A percentile compares a stretch with the other conserved stretches of the same genome.
These are phyloP conservation scores for Cyclotella atomus DNA, from an alignment of 108 stramenopile genomes.

Conservation along the genomic window DNA sequence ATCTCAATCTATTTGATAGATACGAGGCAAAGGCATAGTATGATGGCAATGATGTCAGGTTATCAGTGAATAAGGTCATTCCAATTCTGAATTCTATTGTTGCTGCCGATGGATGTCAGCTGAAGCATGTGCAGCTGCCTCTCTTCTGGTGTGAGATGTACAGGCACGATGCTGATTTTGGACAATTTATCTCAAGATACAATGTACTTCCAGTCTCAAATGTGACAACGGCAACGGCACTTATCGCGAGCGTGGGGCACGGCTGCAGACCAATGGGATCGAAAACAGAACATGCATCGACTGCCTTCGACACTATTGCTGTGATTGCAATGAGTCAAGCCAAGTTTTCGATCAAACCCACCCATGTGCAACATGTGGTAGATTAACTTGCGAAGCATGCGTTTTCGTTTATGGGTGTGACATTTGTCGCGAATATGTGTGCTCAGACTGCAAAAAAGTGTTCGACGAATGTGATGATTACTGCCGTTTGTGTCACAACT, in stretches of 20 bases:
- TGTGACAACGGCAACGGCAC: background rate
- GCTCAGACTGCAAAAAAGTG: background rate
- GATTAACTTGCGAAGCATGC: no score
- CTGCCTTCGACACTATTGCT: no score
- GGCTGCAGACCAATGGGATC: background rate
- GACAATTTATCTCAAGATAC: background rate
- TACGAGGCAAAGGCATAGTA: background rate
- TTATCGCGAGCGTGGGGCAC: background rate
- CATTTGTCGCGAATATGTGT: background rate
- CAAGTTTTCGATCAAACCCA: no score
- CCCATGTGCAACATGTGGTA: no score
- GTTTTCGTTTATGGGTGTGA: background rate
- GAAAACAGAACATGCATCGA: no score
- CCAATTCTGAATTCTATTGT: background rate
- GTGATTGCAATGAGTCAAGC: no score
- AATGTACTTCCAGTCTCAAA: background rate
- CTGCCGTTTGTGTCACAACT: background rate
- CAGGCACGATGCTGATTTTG: background rate
- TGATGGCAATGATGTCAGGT: background rate
- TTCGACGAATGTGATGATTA: background rate
- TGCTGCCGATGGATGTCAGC: background rate
- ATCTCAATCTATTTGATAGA: no score
- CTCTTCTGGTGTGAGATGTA: background rate
- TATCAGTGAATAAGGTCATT: background rate
- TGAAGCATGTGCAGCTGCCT: background rate